These are phyloP conservation scores for Pittosporum tobira DNA, from an alignment of 129 eudicot species.

Conservation along the genomic window DNA sequence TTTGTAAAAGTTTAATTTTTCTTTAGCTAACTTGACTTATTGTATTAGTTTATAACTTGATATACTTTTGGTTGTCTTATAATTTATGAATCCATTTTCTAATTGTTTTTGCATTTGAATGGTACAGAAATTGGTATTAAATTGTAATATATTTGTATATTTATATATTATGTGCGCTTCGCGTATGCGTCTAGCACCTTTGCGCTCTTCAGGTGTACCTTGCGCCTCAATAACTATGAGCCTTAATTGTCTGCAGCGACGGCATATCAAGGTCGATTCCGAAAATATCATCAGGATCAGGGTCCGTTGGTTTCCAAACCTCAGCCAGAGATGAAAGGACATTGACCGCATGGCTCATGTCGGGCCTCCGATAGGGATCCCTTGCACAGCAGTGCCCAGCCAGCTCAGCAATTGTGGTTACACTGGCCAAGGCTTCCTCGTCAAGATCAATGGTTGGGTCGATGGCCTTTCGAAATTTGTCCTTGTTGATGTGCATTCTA, in stretches of 20 bases:
- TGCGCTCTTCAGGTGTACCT: too few relatives aligned
- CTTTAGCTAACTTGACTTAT: too few relatives aligned
- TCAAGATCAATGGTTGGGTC: slow-evolving; percentile 50
- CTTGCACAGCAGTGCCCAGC: slow-evolving; percentile 83
- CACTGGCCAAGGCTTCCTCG: slow-evolving; percentile 57
- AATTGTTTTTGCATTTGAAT: too few relatives aligned
- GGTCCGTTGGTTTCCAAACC: slow-evolving; percentile 74
- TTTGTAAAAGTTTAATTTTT: too few relatives aligned
- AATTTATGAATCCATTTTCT: too few relatives aligned
- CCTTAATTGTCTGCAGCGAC: slow-evolving; percentile 66
- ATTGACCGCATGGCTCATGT: slow-evolving; percentile 82
- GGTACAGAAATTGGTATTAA: too few relatives aligned
- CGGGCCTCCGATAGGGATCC: slow-evolving; percentile 79
- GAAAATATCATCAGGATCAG: slow-evolving; percentile 44
- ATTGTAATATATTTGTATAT: too few relatives aligned
- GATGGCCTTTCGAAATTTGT: slow-evolving; percentile 58
- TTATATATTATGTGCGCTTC: too few relatives aligned
- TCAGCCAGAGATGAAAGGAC: slow-evolving; percentile 68
- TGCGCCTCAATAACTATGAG: too few relatives aligned
- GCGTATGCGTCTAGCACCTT: too few relatives aligned
- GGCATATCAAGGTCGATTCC: slow-evolving; percentile 70
- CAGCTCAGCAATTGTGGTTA: slow-evolving; percentile 60
- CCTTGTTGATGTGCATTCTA: slow-evolving; percentile 64
- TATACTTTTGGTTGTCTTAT: too few relatives aligned
- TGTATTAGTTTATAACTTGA: too few relatives aligned